Percentiles rank a stretch among this genome's conserved stretches.
Conservation (phyloP, 805 yeast genomes). For the Candida tallmaniae region DNA sequence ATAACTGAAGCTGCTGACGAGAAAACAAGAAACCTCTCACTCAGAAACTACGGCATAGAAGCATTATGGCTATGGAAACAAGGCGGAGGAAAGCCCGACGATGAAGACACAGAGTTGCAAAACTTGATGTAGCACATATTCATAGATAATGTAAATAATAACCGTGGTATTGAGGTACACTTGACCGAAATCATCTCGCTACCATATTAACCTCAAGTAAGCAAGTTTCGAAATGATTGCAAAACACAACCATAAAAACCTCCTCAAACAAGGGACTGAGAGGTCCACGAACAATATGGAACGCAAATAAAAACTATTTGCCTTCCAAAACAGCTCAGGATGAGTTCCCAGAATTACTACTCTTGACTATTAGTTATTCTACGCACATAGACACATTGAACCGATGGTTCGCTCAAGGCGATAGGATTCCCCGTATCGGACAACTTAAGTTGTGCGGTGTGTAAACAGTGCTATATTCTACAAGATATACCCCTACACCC, state of each 20-base stretch:
- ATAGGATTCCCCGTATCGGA: slow-evolving; percentile 28
- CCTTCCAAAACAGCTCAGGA: neutral
- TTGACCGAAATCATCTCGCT: neutral
- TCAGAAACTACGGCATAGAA: slow-evolving; percentile 78
- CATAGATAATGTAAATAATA: slow-evolving; percentile 4
- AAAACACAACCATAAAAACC: neutral
- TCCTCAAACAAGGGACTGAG: neutral
- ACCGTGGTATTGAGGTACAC: slow-evolving; percentile 1
- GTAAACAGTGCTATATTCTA: too few species aligned
- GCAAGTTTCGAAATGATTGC: neutral
- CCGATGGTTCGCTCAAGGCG: slow-evolving; percentile 27
- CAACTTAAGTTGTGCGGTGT: slow-evolving; percentile 44
- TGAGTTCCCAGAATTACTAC: neutral
- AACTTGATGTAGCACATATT: neutral
- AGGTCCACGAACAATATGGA: too few species aligned
- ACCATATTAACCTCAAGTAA: too few species aligned
- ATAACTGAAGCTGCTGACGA: slow-evolving; percentile 69
- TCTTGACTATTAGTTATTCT: slow-evolving; percentile 9
- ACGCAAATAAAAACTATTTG: slow-evolving; percentile 3
- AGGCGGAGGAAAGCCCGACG: slow-evolving; percentile 40
- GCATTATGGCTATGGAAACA: slow-evolving; percentile 86
- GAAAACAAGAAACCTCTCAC: slow-evolving; percentile 61
- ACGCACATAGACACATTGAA: slow-evolving; percentile 48
- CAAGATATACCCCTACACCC: too few species aligned
- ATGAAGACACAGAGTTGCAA: slow-evolving; percentile 11